Percentiles rank a stretch among this genome's conserved stretches.
phyloP scores from a whole-genome alignment of 2,329 filamentous ascomycete genomes.

The Monosporascus sp. region DNA sequence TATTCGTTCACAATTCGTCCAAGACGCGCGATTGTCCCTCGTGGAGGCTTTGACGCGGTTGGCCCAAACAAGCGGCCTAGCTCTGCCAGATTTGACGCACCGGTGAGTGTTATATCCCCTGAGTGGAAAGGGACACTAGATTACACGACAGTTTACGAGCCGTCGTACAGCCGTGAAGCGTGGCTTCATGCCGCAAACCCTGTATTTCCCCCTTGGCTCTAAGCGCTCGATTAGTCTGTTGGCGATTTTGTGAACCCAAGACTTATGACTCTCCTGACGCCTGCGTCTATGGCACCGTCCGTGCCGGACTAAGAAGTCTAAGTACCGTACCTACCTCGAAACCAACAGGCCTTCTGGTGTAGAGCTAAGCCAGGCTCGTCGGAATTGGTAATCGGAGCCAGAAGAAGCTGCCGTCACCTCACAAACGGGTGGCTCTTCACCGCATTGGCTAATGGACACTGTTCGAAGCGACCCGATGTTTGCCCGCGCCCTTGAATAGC shows the following conservation, averaged over 20 bases:
- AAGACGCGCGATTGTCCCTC: not conserved
- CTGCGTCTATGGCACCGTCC: not conserved
- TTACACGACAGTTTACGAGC: slow-evolving; percentile 18
- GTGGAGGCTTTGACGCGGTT: slow-evolving; percentile 5
- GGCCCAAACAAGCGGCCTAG: slow-evolving; percentile 17
- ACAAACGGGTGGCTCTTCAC: no score
- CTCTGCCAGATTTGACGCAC: slow-evolving; percentile 12
- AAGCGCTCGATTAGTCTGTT: not conserved
- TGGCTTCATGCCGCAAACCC: slow-evolving; percentile 6
- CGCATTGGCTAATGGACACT: not conserved
- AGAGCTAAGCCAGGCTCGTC: no score
- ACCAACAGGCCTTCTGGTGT: no score
- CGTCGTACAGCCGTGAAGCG: slow-evolving; percentile 12
- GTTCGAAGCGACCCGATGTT: not conserved
- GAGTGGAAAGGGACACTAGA: slow-evolving; percentile 9
- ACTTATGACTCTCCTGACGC: not conserved
- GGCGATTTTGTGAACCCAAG: not conserved
- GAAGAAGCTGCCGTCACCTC: no score
- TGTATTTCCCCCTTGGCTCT: not conserved
- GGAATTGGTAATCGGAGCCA: no score
- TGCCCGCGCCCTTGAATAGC: not conserved
- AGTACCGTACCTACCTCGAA: no score
- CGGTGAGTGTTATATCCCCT: slow-evolving; percentile 1
- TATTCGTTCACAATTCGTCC: not conserved
- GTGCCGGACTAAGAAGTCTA: not conserved